Conservation (phyloP, 1,139 yeast genomes). For the Scheffersomyces insectosa region DNA sequence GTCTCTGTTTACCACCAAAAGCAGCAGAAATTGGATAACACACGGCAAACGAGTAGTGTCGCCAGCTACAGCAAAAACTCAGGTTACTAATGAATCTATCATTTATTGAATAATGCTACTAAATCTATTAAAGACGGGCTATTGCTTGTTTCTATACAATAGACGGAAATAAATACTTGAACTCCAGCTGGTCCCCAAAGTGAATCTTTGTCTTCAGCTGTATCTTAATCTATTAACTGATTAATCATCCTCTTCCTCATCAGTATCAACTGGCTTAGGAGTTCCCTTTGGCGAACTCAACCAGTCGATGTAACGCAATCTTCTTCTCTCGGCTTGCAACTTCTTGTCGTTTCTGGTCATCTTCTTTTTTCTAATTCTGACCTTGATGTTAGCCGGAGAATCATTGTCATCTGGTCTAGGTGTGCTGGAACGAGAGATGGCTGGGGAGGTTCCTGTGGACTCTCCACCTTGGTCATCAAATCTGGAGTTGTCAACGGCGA, state of each 20-base stretch:
- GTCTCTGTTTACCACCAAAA: too few relatives aligned
- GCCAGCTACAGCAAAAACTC: too few relatives aligned
- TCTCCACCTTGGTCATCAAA: conserved; percentile 72
- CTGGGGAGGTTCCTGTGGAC: conserved; percentile 40
- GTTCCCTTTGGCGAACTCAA: conserved; percentile 95
- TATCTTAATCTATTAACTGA: too few relatives aligned
- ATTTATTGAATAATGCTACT: too few relatives aligned
- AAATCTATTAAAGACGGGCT: too few relatives aligned
- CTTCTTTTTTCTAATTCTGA: conserved; percentile 90
- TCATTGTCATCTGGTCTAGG: conserved; percentile 69
- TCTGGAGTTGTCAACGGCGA: conserved; percentile 71
- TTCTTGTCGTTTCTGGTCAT: conserved; percentile 96
- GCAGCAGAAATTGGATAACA: too few relatives aligned
- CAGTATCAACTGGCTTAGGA: conserved; percentile 90
- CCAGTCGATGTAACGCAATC: conserved; percentile 94
- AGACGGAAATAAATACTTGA: too few relatives aligned
- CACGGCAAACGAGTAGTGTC: too few relatives aligned
- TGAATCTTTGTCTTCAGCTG: too few relatives aligned
- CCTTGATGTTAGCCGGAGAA: conserved; percentile 95
- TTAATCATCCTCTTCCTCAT: conserved; percentile 69
- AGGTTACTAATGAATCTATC: too few relatives aligned
- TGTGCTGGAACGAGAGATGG: conserved; percentile 39
- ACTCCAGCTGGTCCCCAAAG: too few relatives aligned
- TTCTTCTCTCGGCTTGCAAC: conserved; percentile 87
- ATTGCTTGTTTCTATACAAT: too few relatives aligned